Evolutionary conservation across 768 basidiomycete species (phyloP).

Genomic region (Lactarius evosmus): DNA sequence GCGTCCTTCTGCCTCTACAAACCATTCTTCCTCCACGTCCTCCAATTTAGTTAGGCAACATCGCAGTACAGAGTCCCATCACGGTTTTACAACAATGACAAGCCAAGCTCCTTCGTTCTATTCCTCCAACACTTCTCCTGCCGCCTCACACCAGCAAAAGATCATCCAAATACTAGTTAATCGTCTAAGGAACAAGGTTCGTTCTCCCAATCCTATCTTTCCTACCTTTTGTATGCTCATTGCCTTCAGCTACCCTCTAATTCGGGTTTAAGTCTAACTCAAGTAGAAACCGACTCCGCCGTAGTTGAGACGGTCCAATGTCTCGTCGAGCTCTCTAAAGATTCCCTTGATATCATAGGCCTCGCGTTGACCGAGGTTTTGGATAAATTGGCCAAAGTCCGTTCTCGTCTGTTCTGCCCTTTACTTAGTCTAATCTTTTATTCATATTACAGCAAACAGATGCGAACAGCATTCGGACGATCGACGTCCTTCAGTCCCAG

Average conservation of each 20-base stretch:
- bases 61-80: conserved; percentile 57
- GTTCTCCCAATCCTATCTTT: conserved; percentile 22
- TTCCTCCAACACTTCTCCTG: conserved; percentile 33
- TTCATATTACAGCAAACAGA: conserved; percentile 49
- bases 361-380: conserved; percentile 74
- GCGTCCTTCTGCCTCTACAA: conserved; percentile 58
- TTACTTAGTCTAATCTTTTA: not conserved
- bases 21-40: conserved; percentile 36
- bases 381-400: conserved; percentile 74
- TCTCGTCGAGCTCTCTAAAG: conserved; percentile 72
- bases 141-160: conserved; percentile 69
- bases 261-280: conserved; percentile 71
- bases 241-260: conserved; percentile 70
- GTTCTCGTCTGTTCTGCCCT: conserved; percentile 20
- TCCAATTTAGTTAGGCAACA: conserved; percentile 49
- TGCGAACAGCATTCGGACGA: conserved; percentile 47
- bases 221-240: conserved; percentile 15
- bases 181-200: conserved; percentile 76
- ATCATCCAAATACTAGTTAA: conserved; percentile 77
- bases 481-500: conserved; percentile 83
- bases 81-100: conserved; percentile 25
- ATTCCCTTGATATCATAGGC: conserved; percentile 77
- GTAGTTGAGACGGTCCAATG: conserved; percentile 75
- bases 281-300: conserved; percentile 71
- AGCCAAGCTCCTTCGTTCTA: conserved; percentile 33